These are phyloP conservation scores for Perilla frutescens DNA, from an alignment of 257 asterid genomes.

Conservation along the genomic window DNA sequence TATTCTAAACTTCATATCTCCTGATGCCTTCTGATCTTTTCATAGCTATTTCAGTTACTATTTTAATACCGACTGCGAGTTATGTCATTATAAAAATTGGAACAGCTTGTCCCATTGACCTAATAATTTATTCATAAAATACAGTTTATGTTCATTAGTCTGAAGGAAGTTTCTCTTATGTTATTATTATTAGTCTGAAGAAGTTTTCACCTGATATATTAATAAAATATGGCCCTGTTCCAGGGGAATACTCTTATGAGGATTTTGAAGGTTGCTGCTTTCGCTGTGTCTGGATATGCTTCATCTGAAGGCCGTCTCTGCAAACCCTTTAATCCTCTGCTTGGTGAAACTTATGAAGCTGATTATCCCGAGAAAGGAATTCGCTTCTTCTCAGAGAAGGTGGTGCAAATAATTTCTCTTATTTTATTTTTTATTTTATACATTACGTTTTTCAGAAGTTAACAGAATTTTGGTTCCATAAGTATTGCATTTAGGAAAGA, in stretches of 20 bases:
- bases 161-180: not conserved
- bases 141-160: conserved; percentile 7
- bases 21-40: too few species aligned
- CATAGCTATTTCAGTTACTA: not conserved
- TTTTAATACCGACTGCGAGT: not conserved
- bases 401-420: conserved; percentile 25
- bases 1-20: not conserved
- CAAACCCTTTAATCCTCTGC: conserved; percentile 95
- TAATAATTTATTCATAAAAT: conserved; percentile 21
- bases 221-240: conserved; percentile 24
- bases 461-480: not conserved
- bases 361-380: conserved; percentile 91
- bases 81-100: too few species aligned
- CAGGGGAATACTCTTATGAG: conserved; percentile 91
- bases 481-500: not conserved
- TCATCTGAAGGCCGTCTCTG: conserved; percentile 91
- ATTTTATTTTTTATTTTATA: not conserved
- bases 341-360: conserved; percentile 98
- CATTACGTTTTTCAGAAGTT: not conserved
- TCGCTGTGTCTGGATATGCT: conserved; percentile 97
- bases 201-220: not conserved
- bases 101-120: not conserved
- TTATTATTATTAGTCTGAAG: not conserved
- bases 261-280: conserved; percentile 86
- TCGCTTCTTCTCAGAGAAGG: conserved; percentile 93